These are phyloP conservation scores for Parathielavia hyrcaniae DNA, from an alignment of 495 filamentous ascomycete genomes.

Conservation along the genomic window DNA sequence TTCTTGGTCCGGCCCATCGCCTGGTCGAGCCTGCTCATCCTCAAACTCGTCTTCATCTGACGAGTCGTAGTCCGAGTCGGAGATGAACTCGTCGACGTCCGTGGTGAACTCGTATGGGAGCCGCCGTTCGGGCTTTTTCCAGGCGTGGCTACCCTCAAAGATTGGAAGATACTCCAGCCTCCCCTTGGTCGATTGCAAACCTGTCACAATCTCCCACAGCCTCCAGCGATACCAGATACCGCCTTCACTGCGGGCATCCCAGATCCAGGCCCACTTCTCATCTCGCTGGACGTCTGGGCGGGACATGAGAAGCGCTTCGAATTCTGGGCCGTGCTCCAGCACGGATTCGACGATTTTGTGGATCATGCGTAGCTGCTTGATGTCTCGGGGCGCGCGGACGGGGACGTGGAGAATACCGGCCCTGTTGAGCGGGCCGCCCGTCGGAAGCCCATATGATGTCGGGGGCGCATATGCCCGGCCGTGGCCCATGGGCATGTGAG, in stretches of 20 bases:
- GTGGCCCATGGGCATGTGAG: slow-evolving; percentile 54
- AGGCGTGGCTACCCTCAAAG: slow-evolving; percentile 65
- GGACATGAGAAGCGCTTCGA: slow-evolving; percentile 89
- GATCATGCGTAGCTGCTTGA: slow-evolving; percentile 74
- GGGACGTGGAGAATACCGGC: slow-evolving; percentile 58
- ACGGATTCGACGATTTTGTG: slow-evolving; percentile 81
- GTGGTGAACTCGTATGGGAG: slow-evolving; percentile 72
- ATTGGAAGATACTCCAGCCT: slow-evolving; percentile 49
- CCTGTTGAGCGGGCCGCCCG: slow-evolving; percentile 42
- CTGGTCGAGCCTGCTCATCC: slow-evolving; percentile 58
- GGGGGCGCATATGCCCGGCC: slow-evolving; percentile 80
- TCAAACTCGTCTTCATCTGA: slow-evolving; percentile 84
- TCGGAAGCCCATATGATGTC: slow-evolving; percentile 50
- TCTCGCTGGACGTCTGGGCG: slow-evolving; percentile 70
- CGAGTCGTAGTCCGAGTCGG: slow-evolving; percentile 77
- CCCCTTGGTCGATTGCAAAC: slow-evolving; percentile 31
- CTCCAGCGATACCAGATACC: slow-evolving; percentile 89
- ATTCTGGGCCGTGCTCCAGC: slow-evolving; percentile 73
- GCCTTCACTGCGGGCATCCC: slow-evolving; percentile 72
- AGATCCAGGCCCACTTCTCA: slow-evolving; percentile 91
- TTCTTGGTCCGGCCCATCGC: slow-evolving; percentile 50
- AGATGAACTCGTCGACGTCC: slow-evolving; percentile 66
- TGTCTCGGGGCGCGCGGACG: slow-evolving; percentile 67
- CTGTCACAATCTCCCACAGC: slow-evolving; percentile 75
- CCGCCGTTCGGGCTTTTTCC: slow-evolving; percentile 60